phyloP scores from a whole-genome alignment of 495 filamentous ascomycete species.

The Annulohypoxylon nitens region DNA sequence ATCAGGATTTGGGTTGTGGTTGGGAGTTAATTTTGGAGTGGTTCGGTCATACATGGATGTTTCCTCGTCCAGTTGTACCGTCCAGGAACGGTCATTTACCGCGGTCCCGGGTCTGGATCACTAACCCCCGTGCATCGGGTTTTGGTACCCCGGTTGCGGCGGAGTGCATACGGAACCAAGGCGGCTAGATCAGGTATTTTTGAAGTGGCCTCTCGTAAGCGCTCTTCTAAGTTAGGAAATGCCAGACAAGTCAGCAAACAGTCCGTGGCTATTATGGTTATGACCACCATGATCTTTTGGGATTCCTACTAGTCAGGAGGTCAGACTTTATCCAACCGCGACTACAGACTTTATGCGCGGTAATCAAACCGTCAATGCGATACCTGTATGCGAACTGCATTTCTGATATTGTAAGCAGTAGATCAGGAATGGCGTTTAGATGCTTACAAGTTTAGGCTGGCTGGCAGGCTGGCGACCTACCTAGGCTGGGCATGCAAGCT shows the following conservation, averaged over 20 bases:
- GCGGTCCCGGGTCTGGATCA: conserved; percentile 23
- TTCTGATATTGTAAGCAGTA: conserved; percentile 30
- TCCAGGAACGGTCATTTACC: conserved; percentile 5
- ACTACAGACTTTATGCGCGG: conserved; percentile 29
- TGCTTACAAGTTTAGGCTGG: conserved; percentile 31
- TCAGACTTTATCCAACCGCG: conserved; percentile 16
- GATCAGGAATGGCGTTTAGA: conserved; percentile 38
- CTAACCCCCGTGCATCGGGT: conserved; percentile 34
- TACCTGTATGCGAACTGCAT: conserved; percentile 8
- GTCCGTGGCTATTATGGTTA: conserved; percentile 15
- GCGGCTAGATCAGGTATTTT: conserved; percentile 32
- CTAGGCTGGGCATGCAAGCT: conserved; percentile 8
- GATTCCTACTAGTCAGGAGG: conserved; percentile 17
- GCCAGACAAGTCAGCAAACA: conserved; percentile 29
- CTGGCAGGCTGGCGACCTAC: neutral
- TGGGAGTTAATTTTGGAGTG: conserved; percentile 16
- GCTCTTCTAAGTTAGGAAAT: conserved; percentile 25
- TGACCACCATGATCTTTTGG: conserved; percentile 15
- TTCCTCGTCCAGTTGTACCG: neutral
- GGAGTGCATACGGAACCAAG: conserved; percentile 39
- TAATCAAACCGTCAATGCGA: conserved; percentile 30
- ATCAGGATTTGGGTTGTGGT: neutral
- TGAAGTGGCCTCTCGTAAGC: conserved; percentile 32
- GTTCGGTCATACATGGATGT: neutral
- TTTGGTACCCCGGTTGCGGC: conserved; percentile 35